Conservation (phyloP, 116 monocot genomes). For the Iris pallida region DNA sequence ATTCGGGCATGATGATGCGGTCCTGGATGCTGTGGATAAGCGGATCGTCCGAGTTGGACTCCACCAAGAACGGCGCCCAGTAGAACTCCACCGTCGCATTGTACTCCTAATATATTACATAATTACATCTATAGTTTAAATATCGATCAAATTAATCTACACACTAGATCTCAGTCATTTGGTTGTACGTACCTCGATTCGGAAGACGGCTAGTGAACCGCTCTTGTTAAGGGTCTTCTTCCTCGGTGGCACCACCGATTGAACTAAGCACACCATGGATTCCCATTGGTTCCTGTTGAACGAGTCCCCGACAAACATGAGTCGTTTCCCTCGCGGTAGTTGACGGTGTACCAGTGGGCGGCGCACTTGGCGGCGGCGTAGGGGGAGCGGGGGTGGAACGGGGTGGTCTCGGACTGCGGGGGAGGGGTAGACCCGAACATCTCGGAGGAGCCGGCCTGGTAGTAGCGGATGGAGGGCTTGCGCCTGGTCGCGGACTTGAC, state of each 20-base stretch:
- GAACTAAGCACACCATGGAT: conserved; percentile 75
- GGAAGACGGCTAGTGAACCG: conserved; percentile 45
- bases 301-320: conserved; percentile 80
- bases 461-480: conserved; percentile 24
- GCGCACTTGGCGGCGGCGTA: conserved; percentile 37
- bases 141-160: not conserved
- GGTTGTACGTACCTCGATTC: conserved; percentile 24
- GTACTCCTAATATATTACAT: conserved; percentile 65
- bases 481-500: conserved; percentile 14
- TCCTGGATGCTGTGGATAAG: conserved; percentile 51
- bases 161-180: no score
- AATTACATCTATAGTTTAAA: no score
- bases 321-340: conserved; percentile 49
- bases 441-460: conserved; percentile 33
- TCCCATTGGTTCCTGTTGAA: conserved; percentile 82
- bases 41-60: conserved; percentile 60
- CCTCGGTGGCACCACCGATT: conserved; percentile 48
- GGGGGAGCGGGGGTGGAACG: conserved; percentile 35
- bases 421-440: conserved; percentile 41
- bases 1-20: conserved; percentile 47
- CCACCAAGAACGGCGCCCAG: conserved; percentile 64
- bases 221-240: conserved; percentile 49
- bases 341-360: conserved; percentile 39
- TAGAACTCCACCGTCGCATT: conserved; percentile 68
- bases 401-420: conserved; percentile 28